phyloP scores from a whole-genome alignment of 768 basidiomycete genomes.

The Boletus coccyginus region DNA sequence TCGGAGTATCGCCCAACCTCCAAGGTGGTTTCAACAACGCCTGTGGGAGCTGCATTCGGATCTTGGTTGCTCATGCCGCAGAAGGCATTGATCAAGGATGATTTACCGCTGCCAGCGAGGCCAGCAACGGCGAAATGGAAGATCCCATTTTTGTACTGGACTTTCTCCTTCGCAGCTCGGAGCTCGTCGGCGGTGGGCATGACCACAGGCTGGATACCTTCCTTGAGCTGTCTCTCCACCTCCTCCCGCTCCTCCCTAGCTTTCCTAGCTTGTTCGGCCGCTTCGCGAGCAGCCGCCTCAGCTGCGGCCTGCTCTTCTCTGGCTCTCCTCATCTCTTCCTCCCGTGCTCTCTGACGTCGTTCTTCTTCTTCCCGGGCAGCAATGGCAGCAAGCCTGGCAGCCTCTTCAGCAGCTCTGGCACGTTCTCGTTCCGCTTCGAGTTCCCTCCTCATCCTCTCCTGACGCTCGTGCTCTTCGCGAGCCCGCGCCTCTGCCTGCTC shows the following conservation, averaged over 20 bases:
- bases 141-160: slow-evolving; percentile 27
- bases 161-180: slow-evolving; percentile 20
- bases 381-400: slow-evolving; percentile 19
- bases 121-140: slow-evolving; percentile 34
- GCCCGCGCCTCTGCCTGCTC: slow-evolving; percentile 25
- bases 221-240: slow-evolving; percentile 22
- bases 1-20: slow-evolving; percentile 30
- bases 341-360: slow-evolving; percentile 19
- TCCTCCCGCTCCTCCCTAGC: slow-evolving; percentile 20
- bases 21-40: slow-evolving; percentile 34
- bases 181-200: slow-evolving; percentile 29
- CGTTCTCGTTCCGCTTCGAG: slow-evolving; percentile 24
- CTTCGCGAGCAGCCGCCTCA: slow-evolving; percentile 23
- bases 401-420: slow-evolving; percentile 19
- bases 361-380: slow-evolving; percentile 26
- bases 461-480: slow-evolving; percentile 23
- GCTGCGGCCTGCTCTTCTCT: slow-evolving; percentile 20
- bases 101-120: slow-evolving; percentile 31
- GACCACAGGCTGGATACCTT: slow-evolving; percentile 30
- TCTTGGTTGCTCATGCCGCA: slow-evolving; percentile 30
- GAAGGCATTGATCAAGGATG: slow-evolving; percentile 32
- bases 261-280: slow-evolving; percentile 22
- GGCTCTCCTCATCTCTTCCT: slow-evolving; percentile 17
- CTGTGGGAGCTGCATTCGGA: slow-evolving; percentile 28
- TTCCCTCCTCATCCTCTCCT: slow-evolving; percentile 14